phyloP scores from a whole-genome alignment of 2,329 filamentous ascomycete species.

The Claviceps monticola region DNA sequence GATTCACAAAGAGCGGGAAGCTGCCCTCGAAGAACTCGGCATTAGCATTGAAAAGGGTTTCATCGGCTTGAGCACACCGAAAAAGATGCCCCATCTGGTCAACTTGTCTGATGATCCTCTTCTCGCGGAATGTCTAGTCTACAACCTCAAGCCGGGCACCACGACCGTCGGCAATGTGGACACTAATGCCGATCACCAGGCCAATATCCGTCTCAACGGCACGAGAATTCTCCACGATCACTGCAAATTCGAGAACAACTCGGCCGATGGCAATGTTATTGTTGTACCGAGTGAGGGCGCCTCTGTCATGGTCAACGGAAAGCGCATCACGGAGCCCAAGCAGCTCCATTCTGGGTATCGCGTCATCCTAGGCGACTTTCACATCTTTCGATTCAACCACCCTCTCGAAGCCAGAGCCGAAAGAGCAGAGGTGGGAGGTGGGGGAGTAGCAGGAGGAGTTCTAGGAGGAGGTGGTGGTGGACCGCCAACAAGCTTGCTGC shows the following conservation, averaged over 20 bases:
- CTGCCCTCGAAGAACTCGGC: constrained; percentile 86
- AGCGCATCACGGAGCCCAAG: constrained; percentile 74
- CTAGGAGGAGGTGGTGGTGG: background rate
- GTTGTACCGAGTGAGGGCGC: constrained; percentile 82
- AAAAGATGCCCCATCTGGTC: constrained; percentile 98
- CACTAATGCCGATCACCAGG: constrained; percentile 56
- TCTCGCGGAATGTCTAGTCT: constrained; percentile 88
- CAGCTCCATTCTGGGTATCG: constrained; percentile 83
- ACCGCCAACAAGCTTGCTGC: constrained; percentile 47
- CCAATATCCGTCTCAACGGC: constrained; percentile 87
- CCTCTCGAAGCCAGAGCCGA: constrained; percentile 91
- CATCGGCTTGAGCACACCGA: constrained; percentile 85
- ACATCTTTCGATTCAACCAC: constrained; percentile 98
- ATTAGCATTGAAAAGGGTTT: constrained; percentile 99
- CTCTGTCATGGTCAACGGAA: constrained; percentile 94
- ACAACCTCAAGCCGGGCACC: constrained; percentile 90
- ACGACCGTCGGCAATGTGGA: constrained; percentile 94
- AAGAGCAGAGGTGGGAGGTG: constrained; percentile 60
- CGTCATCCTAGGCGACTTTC: constrained; percentile 93
- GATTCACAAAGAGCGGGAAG: constrained; percentile 94
- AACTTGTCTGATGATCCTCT: constrained; percentile 93
- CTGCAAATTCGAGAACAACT: constrained; percentile 77
- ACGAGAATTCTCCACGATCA: constrained; percentile 86
- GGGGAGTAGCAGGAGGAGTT: too few species aligned
- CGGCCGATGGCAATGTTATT: constrained; percentile 74